Conservation (phyloP, 2,329 filamentous ascomycete species). For the Alternaria panax region DNA sequence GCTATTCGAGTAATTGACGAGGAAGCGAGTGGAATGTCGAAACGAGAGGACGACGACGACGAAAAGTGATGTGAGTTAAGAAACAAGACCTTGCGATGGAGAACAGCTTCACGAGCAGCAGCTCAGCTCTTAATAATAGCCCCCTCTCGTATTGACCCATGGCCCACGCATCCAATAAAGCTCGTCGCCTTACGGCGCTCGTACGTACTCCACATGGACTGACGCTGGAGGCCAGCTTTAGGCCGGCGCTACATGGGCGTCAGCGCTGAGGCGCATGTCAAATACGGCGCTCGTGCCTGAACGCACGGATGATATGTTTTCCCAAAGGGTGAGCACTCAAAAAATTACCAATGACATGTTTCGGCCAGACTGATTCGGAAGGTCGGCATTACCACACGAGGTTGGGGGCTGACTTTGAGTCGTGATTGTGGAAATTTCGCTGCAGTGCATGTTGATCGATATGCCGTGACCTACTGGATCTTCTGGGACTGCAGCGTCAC, state of each 20-base stretch:
- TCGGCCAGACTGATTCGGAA: slow-evolving; percentile 13
- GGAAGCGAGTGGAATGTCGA: slow-evolving; percentile 9
- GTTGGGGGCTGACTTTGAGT: neutral
- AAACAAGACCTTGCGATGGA: neutral
- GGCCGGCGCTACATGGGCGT: slow-evolving; percentile 22
- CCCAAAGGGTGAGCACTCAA: neutral
- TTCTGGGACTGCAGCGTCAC: neutral
- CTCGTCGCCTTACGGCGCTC: slow-evolving; percentile 8
- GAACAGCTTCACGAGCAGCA: neutral
- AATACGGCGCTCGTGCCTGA: slow-evolving; percentile 18
- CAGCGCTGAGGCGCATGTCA: slow-evolving; percentile 11
- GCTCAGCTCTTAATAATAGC: slow-evolving; percentile 11
- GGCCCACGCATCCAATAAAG: slow-evolving; percentile 21
- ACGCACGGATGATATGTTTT: slow-evolving; percentile 16
- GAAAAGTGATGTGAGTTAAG: neutral
- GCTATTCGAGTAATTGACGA: slow-evolving; percentile 2
- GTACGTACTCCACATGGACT: slow-evolving; percentile 12
- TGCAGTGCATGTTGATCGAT: neutral
- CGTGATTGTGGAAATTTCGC: neutral
- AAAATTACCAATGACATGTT: slow-evolving; percentile 7
- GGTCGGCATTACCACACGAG: neutral
- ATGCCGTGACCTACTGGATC: neutral
- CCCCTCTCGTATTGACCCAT: slow-evolving; percentile 23
- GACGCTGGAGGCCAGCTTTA: slow-evolving; percentile 19
- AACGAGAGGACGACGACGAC: slow-evolving; percentile 1